Evolutionary conservation across 306 rosid genomes (phyloP).

Genomic region (Sphenostylis stenocarpa): DNA sequence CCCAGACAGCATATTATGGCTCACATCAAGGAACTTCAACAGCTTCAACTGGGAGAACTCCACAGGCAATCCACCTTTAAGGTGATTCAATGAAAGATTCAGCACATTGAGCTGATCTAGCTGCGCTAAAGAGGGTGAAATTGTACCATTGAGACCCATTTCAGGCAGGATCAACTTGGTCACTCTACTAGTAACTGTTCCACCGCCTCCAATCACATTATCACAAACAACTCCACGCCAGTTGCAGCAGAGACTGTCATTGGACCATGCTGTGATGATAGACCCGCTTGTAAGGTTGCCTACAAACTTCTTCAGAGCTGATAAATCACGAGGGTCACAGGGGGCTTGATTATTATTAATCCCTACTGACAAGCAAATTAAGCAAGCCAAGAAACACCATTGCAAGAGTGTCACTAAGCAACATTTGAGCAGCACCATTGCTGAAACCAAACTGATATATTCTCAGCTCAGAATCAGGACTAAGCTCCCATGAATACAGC

Average conservation of each 20-base stretch:
- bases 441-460: slow-evolving; percentile 40
- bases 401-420: slow-evolving; percentile 40
- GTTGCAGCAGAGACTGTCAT: slow-evolving; percentile 55
- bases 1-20: slow-evolving; percentile 67
- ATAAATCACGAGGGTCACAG: slow-evolving; percentile 59
- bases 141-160: slow-evolving; percentile 62
- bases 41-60: slow-evolving; percentile 57
- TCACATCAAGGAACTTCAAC: slow-evolving; percentile 65
- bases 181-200: slow-evolving; percentile 50
- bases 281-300: slow-evolving; percentile 54
- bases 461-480: slow-evolving; percentile 39
- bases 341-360: slow-evolving; percentile 33
- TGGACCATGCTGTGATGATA: slow-evolving; percentile 50
- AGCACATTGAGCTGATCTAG: slow-evolving; percentile 56
- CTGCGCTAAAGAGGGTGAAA: slow-evolving; percentile 53
- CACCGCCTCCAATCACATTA: slow-evolving; percentile 35
- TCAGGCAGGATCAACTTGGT: slow-evolving; percentile 53
- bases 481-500: slow-evolving; percentile 41
- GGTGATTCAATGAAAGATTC: slow-evolving; percentile 66
- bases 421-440: slow-evolving; percentile 44
- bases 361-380: slow-evolving; percentile 44
- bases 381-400: slow-evolving; percentile 54
- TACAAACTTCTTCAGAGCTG: slow-evolving; percentile 66
- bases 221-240: slow-evolving; percentile 76
- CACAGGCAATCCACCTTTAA: slow-evolving; percentile 57